These are phyloP conservation scores for Syncephalastrum monosporum DNA, from an alignment of 371 early-diverging fungal genomes.

Conservation along the genomic window DNA sequence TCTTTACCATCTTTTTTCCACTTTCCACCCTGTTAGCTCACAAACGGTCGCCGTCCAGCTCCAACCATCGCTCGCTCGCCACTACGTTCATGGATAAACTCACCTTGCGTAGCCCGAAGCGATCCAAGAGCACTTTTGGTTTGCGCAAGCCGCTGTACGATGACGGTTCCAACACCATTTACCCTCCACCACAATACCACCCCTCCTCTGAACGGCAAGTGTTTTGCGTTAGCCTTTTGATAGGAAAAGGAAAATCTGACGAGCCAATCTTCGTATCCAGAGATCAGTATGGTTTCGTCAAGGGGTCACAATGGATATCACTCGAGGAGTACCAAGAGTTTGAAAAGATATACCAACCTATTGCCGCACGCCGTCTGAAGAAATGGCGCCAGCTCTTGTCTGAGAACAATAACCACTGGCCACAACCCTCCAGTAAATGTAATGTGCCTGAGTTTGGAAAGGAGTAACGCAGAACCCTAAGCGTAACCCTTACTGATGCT, in stretches of 20 bases:
- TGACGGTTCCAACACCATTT: conserved; percentile 9
- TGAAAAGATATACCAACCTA: conserved; percentile 59
- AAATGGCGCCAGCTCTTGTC: conserved; percentile 64
- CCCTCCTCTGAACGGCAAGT: conserved; percentile 7
- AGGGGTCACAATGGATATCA: conserved; percentile 60
- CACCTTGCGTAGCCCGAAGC: conserved; percentile 9
- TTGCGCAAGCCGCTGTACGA: conserved; percentile 10
- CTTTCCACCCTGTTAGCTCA: conserved; percentile 6
- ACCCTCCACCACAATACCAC: conserved; percentile 16
- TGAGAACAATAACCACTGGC: conserved; percentile 57
- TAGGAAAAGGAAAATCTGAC: not conserved
- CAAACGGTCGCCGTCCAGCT: conserved; percentile 11
- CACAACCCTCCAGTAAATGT: conserved; percentile 61
- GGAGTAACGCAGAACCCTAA: not conserved
- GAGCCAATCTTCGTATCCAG: conserved; percentile 18
- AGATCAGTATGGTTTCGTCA: conserved; percentile 70
- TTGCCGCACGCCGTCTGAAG: conserved; percentile 52
- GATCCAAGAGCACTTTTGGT: conserved; percentile 13
- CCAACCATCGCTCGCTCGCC: conserved; percentile 4
- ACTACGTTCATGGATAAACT: not conserved
- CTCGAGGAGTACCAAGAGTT: conserved; percentile 56
- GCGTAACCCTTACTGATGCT: not conserved
- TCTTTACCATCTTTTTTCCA: not conserved
- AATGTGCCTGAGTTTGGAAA: conserved; percentile 11
- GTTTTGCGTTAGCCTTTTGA: not conserved